Base-by-base conservation (phyloP, 257 asterid genomes). In the Capsicum rhomboideum region DNA sequence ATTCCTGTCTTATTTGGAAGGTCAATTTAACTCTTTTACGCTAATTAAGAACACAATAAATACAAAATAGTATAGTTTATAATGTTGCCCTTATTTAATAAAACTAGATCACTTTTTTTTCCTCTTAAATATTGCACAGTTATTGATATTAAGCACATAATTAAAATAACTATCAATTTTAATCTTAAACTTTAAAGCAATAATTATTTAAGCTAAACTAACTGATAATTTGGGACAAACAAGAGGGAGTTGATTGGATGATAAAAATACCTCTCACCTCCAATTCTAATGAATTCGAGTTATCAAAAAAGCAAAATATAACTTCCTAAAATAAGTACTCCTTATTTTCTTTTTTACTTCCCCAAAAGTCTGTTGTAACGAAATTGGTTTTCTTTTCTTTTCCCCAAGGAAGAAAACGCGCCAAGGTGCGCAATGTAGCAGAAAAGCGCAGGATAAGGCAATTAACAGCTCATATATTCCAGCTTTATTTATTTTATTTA, bases 391-490 rank as follows among this genome's bases (percentile, higher is more conserved):
- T 34, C 40, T 34, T 2, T 34, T 34, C 4, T 34, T 34, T 3
- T 2, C 40, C 40, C 40, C 6, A 3, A 34, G 4, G 40, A 34
- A 34, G 40, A 49, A 53, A 54, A 78, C 59, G 72, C 75, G 83
- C 59, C 40, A 34, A 52, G 64, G 52, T 4, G 89, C 21, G 85
- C 67, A 84, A 71, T 77, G n/a, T 79, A 80, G 82, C 23, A 61
- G 20, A 31, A 78, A 50, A 31, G 82, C 29, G 83, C 68, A 82
- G 54, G 88, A 68, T 85, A 82, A 79, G 40, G 37, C 29, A 13
- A 26, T 14, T 31, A 78, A 87, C 90, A 87, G 88, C 90, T 87
- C 88, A 85, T 85, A 85, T 82, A 82, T 9, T 75, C 83, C 85
- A 87, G 85, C 82, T 54, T 31, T 78, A 34, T 42, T 71, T 74